Base-by-base conservation (phyloP, 1,139 yeast genomes). In the Diutina pseudorugosa region DNA sequence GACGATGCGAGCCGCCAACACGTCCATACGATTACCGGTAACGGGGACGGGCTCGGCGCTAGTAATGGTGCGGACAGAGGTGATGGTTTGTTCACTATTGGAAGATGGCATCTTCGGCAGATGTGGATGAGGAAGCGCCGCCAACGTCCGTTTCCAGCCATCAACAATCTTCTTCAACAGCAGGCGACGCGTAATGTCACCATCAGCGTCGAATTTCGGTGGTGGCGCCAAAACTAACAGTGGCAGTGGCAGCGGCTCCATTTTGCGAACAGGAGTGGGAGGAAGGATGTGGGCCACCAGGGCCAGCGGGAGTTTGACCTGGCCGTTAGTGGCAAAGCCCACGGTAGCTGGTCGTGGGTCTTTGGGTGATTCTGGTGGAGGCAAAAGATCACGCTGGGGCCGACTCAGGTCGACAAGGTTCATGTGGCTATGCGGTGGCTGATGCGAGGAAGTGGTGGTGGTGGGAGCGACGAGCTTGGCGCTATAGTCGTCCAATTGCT, bases 1-100 rank as follows among this genome's bases (percentile, higher is more conserved):
- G 45, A 87, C 76, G 1, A 88, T 84, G 58, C 94, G 71, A 2
- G 94, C 93, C 63, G 94, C 83, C 54, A 89, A 69, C 14, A 86
- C 71, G 66, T 89, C 97, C 53, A 84, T 76, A 57, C 83, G 75
- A 2, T 72, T 72, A 5, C 74, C 73, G 18, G 71, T 64, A 36
- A 53, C 52, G 16, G 45, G 43, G 3, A 51, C 52, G 14, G 49
- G 40, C 4, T 45, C 49, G 8, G 9, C 3, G 14, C 40, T 25
- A 9, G 49, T 27, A 5, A 45, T 45, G n/a, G 49, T 45, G 14
- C 41, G 36, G 18, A 21, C 40, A 21, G 40, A 27, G 5, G 40
- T 27, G n/a, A 45, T 45, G 3, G 49, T 45, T 18, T 45, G 49
- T 16, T 45, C 49, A 16, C 40, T 27, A 16, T 12, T 33, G 2